Conservation (phyloP, 1,284 basidiomycete genomes). For the Ceraceosorus guamensis region DNA sequence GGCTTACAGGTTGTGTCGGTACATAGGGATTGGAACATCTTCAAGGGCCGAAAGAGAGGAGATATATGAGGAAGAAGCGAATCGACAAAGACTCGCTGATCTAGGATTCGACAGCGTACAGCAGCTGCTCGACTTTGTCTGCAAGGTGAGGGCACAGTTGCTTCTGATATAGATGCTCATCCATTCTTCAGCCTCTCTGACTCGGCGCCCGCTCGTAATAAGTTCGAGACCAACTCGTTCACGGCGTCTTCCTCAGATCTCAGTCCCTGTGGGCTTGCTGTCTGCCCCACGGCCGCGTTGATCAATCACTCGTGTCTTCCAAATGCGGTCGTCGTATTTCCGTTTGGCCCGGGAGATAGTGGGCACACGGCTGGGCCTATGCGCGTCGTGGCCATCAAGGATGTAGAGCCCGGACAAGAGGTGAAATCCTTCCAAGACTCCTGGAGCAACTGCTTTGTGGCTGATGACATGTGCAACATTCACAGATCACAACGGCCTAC, state of each 20-base stretch:
- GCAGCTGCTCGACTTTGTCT: constrained; percentile 62
- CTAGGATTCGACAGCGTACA: constrained; percentile 58
- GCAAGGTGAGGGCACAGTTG: constrained; percentile 38
- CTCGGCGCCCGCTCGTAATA: constrained; percentile 1
- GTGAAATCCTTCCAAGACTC: not conserved
- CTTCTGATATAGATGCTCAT: constrained; percentile 24
- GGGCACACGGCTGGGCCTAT: constrained; percentile 50
- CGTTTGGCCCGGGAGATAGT: constrained; percentile 50
- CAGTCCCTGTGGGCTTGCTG: constrained; percentile 68
- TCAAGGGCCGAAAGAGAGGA: not conserved
- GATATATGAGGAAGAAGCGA: constrained; percentile 55
- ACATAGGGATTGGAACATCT: not conserved
- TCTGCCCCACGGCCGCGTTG: constrained; percentile 70
- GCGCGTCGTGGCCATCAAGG: constrained; percentile 51
- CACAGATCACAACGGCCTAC: constrained; percentile 60
- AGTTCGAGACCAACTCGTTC: constrained; percentile 85
- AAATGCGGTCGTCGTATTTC: constrained; percentile 83
- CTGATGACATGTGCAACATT: not conserved
- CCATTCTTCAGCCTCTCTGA: not conserved
- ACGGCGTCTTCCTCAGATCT: constrained; percentile 57
- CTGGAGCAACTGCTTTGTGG: too few species aligned
- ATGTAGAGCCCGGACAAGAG: constrained; percentile 49
- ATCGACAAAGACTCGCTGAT: constrained; percentile 47
- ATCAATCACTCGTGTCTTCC: constrained; percentile 87
- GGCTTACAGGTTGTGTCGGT: not conserved